phyloP scores from a whole-genome alignment of 1,284 basidiomycete genomes.

The Heterobasidion irregulare region DNA sequence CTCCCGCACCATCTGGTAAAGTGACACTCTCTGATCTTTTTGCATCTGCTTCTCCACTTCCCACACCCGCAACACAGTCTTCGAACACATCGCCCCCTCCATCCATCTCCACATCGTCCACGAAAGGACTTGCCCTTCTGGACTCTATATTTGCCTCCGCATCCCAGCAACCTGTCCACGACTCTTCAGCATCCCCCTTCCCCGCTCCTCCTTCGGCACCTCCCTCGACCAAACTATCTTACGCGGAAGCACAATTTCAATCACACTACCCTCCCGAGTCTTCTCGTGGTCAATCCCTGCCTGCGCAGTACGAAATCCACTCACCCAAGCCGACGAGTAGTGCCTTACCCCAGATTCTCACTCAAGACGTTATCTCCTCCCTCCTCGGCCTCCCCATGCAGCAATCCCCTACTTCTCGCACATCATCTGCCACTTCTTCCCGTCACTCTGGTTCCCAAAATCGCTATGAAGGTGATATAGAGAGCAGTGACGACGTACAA shows the following conservation, averaged over 20 bases:
- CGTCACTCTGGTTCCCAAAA: slow-evolving; percentile 32
- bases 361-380: slow-evolving; percentile 53
- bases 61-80: slow-evolving; percentile 1
- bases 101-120: slow-evolving; percentile 5
- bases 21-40: slow-evolving; percentile 12
- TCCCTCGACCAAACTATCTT: slow-evolving; percentile 6
- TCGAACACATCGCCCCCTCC: slow-evolving; percentile 13
- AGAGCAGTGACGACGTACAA: slow-evolving; percentile 19
- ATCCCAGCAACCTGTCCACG: slow-evolving; percentile 15
- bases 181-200: slow-evolving; percentile 10
- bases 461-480: slow-evolving; percentile 49
- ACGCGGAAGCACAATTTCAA: slow-evolving; percentile 2
- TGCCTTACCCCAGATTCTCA: slow-evolving; percentile 46
- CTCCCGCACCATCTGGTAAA: slow-evolving; percentile 4
- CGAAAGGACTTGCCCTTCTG: slow-evolving; percentile 34
- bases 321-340: slow-evolving; percentile 40
- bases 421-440: slow-evolving; percentile 37
- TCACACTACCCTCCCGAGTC: slow-evolving; percentile 3
- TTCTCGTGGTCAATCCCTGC: slow-evolving; percentile 4
- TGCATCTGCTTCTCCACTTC: slow-evolving; percentile 7
- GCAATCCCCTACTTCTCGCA: slow-evolving; percentile 28
- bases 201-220: slow-evolving; percentile 10
- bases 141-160: slow-evolving; percentile 46
- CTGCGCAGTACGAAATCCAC: slow-evolving; percentile 17
- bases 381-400: slow-evolving; percentile 39